phyloP scores from a whole-genome alignment of 306 rosid species.

The Ammopiptanthus mongolicus region DNA sequence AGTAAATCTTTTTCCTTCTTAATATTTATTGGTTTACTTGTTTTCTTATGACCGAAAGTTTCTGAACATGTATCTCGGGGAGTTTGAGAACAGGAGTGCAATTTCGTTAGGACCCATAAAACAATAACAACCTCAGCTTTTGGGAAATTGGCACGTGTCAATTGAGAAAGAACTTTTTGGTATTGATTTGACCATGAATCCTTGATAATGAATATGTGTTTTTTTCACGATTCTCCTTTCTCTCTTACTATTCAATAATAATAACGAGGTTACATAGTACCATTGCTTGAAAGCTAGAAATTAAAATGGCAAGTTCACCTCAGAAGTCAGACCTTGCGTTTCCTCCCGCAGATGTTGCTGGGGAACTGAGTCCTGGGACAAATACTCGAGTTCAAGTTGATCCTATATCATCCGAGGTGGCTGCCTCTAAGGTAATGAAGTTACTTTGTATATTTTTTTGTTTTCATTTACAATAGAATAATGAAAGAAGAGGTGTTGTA shows the following conservation, averaged over 20 bases:
- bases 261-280: not conserved
- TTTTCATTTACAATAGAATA: not conserved
- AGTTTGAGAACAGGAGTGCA: conserved; percentile 3
- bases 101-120: not conserved
- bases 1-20: not conserved
- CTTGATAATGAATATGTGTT: not conserved
- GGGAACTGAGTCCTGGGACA: conserved; percentile 33
- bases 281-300: not conserved
- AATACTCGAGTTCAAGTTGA: conserved; percentile 31
- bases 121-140: not conserved
- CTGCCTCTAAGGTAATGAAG: conserved; percentile 32
- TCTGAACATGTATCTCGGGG: conserved; percentile 17
- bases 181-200: not conserved
- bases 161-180: not conserved
- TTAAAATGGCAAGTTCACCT: conserved; percentile 32
- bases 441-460: conserved; percentile 11
- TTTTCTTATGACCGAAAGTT: not conserved
- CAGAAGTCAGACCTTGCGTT: conserved; percentile 13
- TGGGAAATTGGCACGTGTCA: conserved; percentile 14
- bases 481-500: too few species aligned
- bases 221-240: not conserved
- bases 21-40: too few species aligned
- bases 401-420: conserved; percentile 32
- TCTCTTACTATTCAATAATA: not conserved
- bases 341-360: conserved; percentile 33